Evolutionary conservation across 169 alveolate genomes (phyloP), one percentile per base, ranked within the genome.

Genomic region (Blepharisma undulans): DNA sequence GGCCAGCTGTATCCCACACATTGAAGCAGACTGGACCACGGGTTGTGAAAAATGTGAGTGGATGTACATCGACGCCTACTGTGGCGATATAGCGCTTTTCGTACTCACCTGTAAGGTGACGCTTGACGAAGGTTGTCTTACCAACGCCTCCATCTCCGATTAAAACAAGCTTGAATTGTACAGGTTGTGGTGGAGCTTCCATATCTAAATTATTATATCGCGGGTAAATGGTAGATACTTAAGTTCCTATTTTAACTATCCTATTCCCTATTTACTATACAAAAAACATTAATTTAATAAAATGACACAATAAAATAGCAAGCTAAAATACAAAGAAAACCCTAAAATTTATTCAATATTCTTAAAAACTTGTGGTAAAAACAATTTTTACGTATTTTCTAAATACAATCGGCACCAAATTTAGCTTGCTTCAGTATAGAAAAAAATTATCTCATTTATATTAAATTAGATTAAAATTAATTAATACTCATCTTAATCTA

Each of bases 1-100:
- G 99, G 18, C 99, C 99, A 33, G 99, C 99, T 33, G 99, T 99
- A 92, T 99, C 99, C 99, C 99, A 99, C 22, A 99, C 99, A 94
- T 97, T 98, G 97, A 99, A 98, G 92, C 97, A 97, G 84, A 99
- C 97, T 76, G 97, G 97, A 78, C 99, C 99, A 89, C 97, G 97
- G 90, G 98, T 98, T 36, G 99, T 99, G 93, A 96, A 95, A 95
- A 99, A 99, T 89, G 95, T 97, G 94, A 99, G 94, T 16, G 99
- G 99, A 93, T 98, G 99, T 30, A 99, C 99, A 92, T 99, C 99
- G 79, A 98, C 99, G 91, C 99, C 99, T 87, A 98, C 97, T n/a
- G 99, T 99, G 74, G 99, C 99, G 84, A 98, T 98, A 96, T 99
- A 99, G 93, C 98, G 98, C 97, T 99, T 99, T 95, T 99, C 99